A percentile compares a stretch with the other conserved stretches of the same genome.
These are phyloP conservation scores for Fusarium tanahbumbuense DNA, from an alignment of 2,329 filamentous ascomycete genomes.

Conservation along the genomic window DNA sequence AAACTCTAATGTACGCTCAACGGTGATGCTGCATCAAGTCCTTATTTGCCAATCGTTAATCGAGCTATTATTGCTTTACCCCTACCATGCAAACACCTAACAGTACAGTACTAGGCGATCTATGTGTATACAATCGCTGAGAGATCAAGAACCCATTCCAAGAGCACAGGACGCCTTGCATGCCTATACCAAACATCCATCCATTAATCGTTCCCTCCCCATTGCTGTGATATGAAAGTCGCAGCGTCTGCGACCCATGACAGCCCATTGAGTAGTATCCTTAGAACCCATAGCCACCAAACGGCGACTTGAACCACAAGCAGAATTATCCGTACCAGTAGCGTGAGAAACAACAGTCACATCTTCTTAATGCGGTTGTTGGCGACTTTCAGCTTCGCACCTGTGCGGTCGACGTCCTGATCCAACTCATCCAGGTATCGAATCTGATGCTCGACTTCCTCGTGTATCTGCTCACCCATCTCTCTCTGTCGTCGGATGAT, in stretches of 20 bases:
- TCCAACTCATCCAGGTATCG: conserved; percentile 75
- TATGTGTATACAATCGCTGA: conserved; percentile 4
- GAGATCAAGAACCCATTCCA: conserved; percentile 19
- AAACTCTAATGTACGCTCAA: conserved; percentile 17
- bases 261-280: conserved; percentile 37
- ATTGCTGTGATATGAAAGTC: conserved; percentile 43
- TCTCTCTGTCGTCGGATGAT: conserved; percentile 80
- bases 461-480: conserved; percentile 80
- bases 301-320: conserved; percentile 46
- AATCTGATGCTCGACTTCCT: conserved; percentile 78
- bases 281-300: conserved; percentile 49
- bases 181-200: conserved; percentile 3
- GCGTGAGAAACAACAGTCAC: conserved; percentile 52
- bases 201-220: conserved; percentile 15
- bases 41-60: background rate
- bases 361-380: conserved; percentile 78
- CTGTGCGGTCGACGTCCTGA: conserved; percentile 73
- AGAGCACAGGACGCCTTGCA: conserved; percentile 36
- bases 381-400: conserved; percentile 77
- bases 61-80: conserved; percentile 9
- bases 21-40: conserved; percentile 25
- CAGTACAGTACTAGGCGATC: background rate
- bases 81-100: background rate
- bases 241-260: conserved; percentile 47
- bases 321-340: conserved; percentile 47